A percentile compares a stretch with the other conserved stretches of the same genome.
These are phyloP conservation scores for Sporobolomyces phaffii DNA, from an alignment of 768 basidiomycete genomes.

Conservation along the genomic window DNA sequence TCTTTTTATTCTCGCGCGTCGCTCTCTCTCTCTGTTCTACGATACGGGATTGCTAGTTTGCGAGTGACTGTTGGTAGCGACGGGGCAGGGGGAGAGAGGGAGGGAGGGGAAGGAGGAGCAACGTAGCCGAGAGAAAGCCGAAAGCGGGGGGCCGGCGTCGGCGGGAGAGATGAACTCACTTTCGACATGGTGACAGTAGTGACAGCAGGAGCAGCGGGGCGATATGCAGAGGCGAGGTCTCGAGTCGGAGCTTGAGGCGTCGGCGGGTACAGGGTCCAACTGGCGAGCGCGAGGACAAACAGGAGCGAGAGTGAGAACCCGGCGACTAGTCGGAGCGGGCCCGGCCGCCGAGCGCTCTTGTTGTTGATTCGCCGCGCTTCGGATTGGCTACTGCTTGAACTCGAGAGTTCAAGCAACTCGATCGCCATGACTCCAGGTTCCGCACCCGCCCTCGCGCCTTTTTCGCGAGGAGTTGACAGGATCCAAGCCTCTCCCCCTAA, in stretches of 20 bases:
- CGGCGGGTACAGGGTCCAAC: constrained; percentile 1
- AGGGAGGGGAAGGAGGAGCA: background rate
- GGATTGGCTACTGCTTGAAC: background rate
- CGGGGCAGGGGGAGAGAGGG: too few species aligned
- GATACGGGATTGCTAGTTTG: too few species aligned
- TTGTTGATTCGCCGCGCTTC: background rate
- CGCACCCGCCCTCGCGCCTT: too few species aligned
- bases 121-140: background rate
- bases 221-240: background rate
- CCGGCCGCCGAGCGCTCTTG: background rate
- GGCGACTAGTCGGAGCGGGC: background rate
- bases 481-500: too few species aligned
- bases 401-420: background rate
- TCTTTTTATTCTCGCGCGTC: too few species aligned
- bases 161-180: background rate
- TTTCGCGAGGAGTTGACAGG: too few species aligned
- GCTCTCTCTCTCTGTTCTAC: too few species aligned
- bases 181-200: constrained; percentile 6
- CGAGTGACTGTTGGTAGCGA: background rate
- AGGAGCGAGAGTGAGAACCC: too few species aligned
- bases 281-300: background rate
- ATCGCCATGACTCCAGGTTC: too few species aligned
- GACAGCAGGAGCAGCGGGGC: too few species aligned
- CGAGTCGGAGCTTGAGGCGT: background rate
- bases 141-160: too few species aligned